Conservation (phyloP, 2,329 filamentous ascomycete genomes). For the Chalara sp. region DNA sequence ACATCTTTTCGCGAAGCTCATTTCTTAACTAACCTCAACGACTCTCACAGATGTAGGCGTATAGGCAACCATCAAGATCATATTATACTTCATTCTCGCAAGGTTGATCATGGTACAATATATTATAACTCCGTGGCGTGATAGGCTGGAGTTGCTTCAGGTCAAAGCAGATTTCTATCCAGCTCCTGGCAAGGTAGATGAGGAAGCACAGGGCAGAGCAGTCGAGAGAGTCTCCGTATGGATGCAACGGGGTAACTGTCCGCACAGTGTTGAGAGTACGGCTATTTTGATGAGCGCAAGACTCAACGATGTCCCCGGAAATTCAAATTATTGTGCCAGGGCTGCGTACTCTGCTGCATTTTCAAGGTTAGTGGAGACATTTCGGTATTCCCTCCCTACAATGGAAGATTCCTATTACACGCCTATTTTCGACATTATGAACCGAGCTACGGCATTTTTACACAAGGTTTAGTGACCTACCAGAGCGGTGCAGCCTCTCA, state of each 20-base stretch:
- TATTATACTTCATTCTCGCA: neutral
- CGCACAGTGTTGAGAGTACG: constrained; percentile 74
- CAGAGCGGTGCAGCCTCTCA: neutral
- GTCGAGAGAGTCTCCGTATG: constrained; percentile 57
- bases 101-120: constrained; percentile 54
- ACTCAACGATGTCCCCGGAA: constrained; percentile 48
- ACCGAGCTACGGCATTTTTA: neutral
- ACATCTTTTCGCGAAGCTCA: too few species aligned
- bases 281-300: constrained; percentile 64
- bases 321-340: constrained; percentile 48
- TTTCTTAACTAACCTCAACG: too few species aligned
- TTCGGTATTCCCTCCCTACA: neutral
- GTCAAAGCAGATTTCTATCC: constrained; percentile 62
- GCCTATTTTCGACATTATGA: constrained; percentile 1
- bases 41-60: too few species aligned
- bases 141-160: constrained; percentile 55
- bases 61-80: neutral
- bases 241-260: constrained; percentile 68
- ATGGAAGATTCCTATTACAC: neutral
- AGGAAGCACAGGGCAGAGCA: constrained; percentile 49
- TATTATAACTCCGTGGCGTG: constrained; percentile 68
- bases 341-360: constrained; percentile 71
- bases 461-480: neutral
- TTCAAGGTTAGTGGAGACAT: constrained; percentile 45
- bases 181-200: constrained; percentile 18